Conservation (phyloP, 2,329 filamentous ascomycete genomes). For the Tolypocladium endophyticum region DNA sequence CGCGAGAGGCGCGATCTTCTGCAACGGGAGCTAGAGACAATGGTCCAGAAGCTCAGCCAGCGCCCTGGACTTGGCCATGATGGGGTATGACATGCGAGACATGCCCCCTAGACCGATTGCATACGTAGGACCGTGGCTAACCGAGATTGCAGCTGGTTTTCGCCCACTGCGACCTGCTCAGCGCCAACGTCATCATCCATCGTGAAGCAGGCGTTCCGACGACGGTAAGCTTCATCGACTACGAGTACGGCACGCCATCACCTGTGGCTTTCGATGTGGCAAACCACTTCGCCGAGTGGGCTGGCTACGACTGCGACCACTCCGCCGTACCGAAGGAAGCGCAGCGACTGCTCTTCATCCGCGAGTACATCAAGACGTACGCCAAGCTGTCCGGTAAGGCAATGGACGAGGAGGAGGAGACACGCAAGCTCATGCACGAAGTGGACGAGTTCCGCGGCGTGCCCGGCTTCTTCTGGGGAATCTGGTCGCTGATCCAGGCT, state of each 20-base stretch:
- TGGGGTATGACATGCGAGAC: constrained; percentile 43
- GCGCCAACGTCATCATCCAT: constrained; percentile 87
- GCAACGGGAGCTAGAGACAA: constrained; percentile 62
- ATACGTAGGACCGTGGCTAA: constrained; percentile 4
- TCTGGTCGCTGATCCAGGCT: constrained; percentile 92
- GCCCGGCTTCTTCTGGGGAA: constrained; percentile 84
- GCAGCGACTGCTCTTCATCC: constrained; percentile 70
- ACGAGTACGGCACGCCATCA: constrained; percentile 92
- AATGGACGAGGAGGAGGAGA: constrained; percentile 48
- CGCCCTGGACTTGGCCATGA: constrained; percentile 66
- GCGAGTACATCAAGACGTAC: constrained; percentile 73
- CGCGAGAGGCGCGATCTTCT: constrained; percentile 55
- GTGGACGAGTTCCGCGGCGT: constrained; percentile 82
- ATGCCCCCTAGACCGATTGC: neutral
- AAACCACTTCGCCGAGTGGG: constrained; percentile 98
- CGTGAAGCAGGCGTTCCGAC: constrained; percentile 21
- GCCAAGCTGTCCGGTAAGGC: constrained; percentile 36
- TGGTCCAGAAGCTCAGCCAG: constrained; percentile 63
- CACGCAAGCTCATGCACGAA: constrained; percentile 61
- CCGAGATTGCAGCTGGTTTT: constrained; percentile 59
- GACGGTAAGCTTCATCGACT: constrained; percentile 76
- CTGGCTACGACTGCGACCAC: constrained; percentile 91
- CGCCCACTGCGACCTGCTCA: constrained; percentile 90
- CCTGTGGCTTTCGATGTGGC: constrained; percentile 93
- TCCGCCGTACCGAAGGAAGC: constrained; percentile 66